Evolutionary conservation across 352 stramenopile genomes (phyloP).

Genomic region (Phytophthora meadii): DNA sequence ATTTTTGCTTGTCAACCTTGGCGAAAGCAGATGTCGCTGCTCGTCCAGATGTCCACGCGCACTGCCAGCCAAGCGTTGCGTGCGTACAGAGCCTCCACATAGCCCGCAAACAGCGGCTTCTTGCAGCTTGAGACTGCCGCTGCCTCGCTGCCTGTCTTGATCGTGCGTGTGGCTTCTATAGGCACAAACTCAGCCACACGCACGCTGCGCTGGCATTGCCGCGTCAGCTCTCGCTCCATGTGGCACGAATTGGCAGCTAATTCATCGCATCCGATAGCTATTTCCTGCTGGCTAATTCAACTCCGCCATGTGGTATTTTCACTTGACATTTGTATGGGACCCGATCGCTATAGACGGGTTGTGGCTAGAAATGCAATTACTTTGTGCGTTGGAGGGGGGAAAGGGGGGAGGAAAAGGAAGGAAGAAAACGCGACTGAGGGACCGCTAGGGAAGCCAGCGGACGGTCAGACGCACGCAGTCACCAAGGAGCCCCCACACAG

Average conservation of each 20-base stretch:
- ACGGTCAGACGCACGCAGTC: slow-evolving; percentile 23
- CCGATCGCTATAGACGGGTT: slow-evolving; percentile 19
- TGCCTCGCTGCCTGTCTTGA: slow-evolving; percentile 9
- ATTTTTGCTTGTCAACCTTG: slow-evolving; percentile 23
- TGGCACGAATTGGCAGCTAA: slow-evolving; percentile 15
- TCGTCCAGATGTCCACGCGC: slow-evolving; percentile 38
- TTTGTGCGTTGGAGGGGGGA: slow-evolving; percentile 29
- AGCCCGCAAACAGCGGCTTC: slow-evolving; percentile 33
- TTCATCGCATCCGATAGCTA: slow-evolving; percentile 11
- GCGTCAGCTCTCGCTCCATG: slow-evolving; percentile 31
- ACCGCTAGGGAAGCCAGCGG: slow-evolving; percentile 26
- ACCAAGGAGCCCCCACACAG: slow-evolving; percentile 23
- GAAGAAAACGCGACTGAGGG: slow-evolving; percentile 42
- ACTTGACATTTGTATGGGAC: slow-evolving; percentile 10
- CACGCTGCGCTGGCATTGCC: slow-evolving; percentile 24
- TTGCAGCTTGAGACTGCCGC: neutral
- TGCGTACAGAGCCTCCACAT: slow-evolving; percentile 39
- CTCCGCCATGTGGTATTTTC: slow-evolving; percentile 16
- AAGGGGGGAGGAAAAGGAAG: slow-evolving; percentile 37
- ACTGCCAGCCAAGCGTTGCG: slow-evolving; percentile 30
- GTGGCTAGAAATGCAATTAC: slow-evolving; percentile 27
- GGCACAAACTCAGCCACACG: slow-evolving; percentile 35
- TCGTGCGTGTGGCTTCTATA: neutral
- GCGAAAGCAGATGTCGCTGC: slow-evolving; percentile 12
- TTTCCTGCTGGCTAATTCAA: slow-evolving; percentile 21